These are phyloP conservation scores for Kodamaea sp. DNA, from an alignment of 1,139 yeast genomes.

Conservation along the genomic window DNA sequence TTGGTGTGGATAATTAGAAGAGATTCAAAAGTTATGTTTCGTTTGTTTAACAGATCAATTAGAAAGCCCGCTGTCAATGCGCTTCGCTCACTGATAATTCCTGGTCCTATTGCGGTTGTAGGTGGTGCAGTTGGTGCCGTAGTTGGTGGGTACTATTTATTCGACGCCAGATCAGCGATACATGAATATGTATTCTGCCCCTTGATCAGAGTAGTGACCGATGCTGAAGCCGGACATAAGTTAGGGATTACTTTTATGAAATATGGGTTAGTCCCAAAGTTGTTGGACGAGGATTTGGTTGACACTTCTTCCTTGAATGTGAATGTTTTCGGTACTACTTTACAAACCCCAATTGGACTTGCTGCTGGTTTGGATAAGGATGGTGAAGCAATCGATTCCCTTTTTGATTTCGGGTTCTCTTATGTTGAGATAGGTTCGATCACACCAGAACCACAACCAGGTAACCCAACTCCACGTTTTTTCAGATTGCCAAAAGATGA, in stretches of 20 bases:
- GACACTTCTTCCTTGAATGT: slow-evolving; percentile 56
- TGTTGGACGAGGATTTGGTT: slow-evolving; percentile 45
- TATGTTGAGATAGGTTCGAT: slow-evolving; percentile 92
- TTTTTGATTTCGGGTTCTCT: slow-evolving; percentile 76
- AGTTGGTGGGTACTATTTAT: slow-evolving; percentile 42
- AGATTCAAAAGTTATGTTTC: slow-evolving; percentile 4
- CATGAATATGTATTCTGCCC: slow-evolving; percentile 84
- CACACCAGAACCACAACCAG: slow-evolving; percentile 91
- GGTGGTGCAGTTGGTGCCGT: slow-evolving; percentile 26
- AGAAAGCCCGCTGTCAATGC: slow-evolving; percentile 3
- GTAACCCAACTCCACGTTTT: slow-evolving; percentile 87
- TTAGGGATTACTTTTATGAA: slow-evolving; percentile 70
- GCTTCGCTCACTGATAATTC: slow-evolving; percentile 24
- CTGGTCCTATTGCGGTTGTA: slow-evolving; percentile 23
- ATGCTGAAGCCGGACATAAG: slow-evolving; percentile 81
- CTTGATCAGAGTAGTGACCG: slow-evolving; percentile 61
- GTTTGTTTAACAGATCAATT: slow-evolving; percentile 6
- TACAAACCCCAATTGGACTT: slow-evolving; percentile 80
- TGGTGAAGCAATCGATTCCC: slow-evolving; percentile 87
- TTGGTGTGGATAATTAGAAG: background rate
- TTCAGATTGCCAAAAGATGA: slow-evolving; percentile 81
- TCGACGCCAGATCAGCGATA: slow-evolving; percentile 78
- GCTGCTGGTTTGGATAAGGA: slow-evolving; percentile 97
- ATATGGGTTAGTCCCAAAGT: slow-evolving; percentile 62
- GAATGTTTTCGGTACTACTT: slow-evolving; percentile 56